Conservation (phyloP, 179 eudicot genomes). For the Corrigiola litoralis region DNA sequence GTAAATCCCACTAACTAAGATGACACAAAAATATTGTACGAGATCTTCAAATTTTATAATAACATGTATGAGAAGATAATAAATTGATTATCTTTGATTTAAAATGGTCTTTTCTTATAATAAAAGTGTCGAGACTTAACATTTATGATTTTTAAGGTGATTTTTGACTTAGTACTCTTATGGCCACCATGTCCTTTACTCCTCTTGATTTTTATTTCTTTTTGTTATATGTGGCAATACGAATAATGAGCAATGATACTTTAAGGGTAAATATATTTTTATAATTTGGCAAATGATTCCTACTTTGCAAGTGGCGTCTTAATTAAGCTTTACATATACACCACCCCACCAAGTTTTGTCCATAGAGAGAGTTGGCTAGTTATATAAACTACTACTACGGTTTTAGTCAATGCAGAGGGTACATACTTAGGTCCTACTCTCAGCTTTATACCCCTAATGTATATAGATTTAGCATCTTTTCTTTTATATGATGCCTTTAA, state of each 20-base stretch:
- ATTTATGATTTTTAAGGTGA: too few species aligned
- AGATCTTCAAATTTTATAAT: too few species aligned
- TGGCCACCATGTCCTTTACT: too few species aligned
- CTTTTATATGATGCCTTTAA: not conserved
- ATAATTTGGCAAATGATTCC: constrained; percentile 26
- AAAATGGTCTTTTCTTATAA: too few species aligned
- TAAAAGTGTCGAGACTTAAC: too few species aligned
- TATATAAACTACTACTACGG: too few species aligned
- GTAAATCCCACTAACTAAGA: too few species aligned
- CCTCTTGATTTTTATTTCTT: too few species aligned
- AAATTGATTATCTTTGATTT: too few species aligned
- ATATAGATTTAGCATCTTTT: constrained; percentile 11
- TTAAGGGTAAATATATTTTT: not conserved
- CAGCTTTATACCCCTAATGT: not conserved
- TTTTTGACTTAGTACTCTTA: too few species aligned
- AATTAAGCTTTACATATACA: constrained; percentile 25
- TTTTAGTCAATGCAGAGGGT: constrained; percentile 11
- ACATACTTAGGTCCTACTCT: not conserved
- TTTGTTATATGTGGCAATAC: constrained; percentile 1
- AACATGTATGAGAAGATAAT: too few species aligned
- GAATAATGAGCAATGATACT: not conserved
- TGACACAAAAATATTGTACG: too few species aligned
- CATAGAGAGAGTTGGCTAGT: not conserved
- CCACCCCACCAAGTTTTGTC: constrained; percentile 35
- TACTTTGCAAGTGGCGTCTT: constrained; percentile 30